These are phyloP conservation scores for Exidia glandulosa DNA, from an alignment of 768 basidiomycete genomes.

Conservation along the genomic window DNA sequence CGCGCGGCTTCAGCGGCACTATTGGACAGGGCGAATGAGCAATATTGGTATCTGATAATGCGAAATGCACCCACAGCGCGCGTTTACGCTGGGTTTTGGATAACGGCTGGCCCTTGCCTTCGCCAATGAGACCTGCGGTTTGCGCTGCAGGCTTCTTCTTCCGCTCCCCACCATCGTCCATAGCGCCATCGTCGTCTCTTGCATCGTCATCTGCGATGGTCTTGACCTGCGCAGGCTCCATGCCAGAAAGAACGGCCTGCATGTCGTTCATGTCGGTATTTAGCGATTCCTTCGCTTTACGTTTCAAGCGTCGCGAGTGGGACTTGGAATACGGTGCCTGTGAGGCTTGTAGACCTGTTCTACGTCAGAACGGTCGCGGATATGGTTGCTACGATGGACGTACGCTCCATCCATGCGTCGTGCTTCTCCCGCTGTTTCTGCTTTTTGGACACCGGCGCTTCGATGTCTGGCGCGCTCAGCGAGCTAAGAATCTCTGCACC, in stretches of 20 bases:
- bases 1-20: slow-evolving; percentile 60
- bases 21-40: slow-evolving; percentile 3
- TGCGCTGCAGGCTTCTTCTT: not conserved
- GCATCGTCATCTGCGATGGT: too few relatives aligned
- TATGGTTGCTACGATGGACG: slow-evolving; percentile 5
- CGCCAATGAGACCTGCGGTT: slow-evolving; percentile 41
- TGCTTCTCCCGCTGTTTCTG: slow-evolving; percentile 58
- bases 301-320: slow-evolving; percentile 58
- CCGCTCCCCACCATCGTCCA: not conserved
- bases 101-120: slow-evolving; percentile 48
- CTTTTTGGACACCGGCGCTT: slow-evolving; percentile 42
- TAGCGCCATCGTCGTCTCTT: slow-evolving; percentile 1
- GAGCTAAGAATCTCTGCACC: slow-evolving; percentile 33
- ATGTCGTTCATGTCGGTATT: slow-evolving; percentile 22
- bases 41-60: too few relatives aligned
- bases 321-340: slow-evolving; percentile 57
- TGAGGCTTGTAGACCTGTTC: slow-evolving; percentile 38
- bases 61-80: slow-evolving; percentile 57
- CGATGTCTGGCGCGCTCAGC: slow-evolving; percentile 13
- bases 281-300: slow-evolving; percentile 38
- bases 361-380: not conserved
- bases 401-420: slow-evolving; percentile 60
- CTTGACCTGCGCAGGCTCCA: too few relatives aligned
- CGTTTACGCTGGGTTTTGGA: slow-evolving; percentile 54
- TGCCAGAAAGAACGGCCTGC: slow-evolving; percentile 15